Evolutionary conservation across 2,329 filamentous ascomycete species (phyloP), one percentile per base, ranked within the genome.

Genomic region (Gyromitra esculenta): DNA sequence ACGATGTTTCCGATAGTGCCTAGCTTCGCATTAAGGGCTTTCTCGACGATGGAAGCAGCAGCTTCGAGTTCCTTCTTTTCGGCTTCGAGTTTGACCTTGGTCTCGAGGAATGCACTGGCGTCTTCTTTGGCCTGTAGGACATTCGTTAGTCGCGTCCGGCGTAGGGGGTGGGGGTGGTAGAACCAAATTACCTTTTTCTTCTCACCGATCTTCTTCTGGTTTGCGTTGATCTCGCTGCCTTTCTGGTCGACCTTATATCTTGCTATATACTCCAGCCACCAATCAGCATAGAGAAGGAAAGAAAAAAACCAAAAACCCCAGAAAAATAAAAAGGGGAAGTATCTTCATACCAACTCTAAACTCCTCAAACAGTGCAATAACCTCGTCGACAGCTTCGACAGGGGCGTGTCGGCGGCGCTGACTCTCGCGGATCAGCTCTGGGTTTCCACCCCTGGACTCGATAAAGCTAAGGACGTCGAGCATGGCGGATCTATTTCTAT

Each of bases 1-100:
- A 99, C 96, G 84, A 94, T 90, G 85, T 97, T 97, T 79, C 93
- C 96, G 80, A 99, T 92, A 0, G 89, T 91, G 84, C 91, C 92
- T 81, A 94, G 89, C 86, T 97, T 96, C 81, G 87, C 87, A 82
- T 92, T 90, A 78, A 97, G 87, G 56, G 88, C 85, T 65, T 86
- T 85, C 78, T 96, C 91, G 85, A 97, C 97, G 83, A 91, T 88
- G 15, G 87, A 86, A 1, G 94, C 94, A 73, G 88, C 85, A 43
- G 93, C 91, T 80, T 94, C 89, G 75, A 94, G 87, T 57, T 88
- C 87, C 85, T 94, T 94, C 87, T 96, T 95, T 84, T 94, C 87
- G 84, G 92, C 91, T 82, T 94, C 91, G 63, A 97, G 85, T 2
- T 90, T 89, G 65, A 87, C 86, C 85, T 97, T 97, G 83, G 95